Conservation (phyloP, 1,139 yeast genomes). For the Yamadazyma mexicana region DNA sequence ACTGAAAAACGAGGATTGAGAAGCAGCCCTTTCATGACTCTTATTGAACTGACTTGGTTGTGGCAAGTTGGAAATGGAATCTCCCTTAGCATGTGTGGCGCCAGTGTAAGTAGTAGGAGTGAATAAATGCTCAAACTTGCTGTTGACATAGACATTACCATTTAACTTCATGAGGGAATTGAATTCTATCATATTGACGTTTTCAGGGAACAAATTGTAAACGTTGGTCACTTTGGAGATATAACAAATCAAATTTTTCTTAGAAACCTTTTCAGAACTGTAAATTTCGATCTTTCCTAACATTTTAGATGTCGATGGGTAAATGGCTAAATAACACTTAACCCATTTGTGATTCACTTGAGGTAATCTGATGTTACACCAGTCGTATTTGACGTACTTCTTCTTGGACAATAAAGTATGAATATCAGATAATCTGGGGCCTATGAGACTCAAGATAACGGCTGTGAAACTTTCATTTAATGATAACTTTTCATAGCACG, state of each 20-base stretch:
- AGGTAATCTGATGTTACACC: constrained; percentile 59
- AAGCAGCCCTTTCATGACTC: constrained; percentile 23
- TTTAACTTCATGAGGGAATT: constrained; percentile 53
- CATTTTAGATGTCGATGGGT: constrained; percentile 41
- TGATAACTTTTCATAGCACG: constrained; percentile 51
- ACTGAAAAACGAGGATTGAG: constrained; percentile 20
- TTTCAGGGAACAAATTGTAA: constrained; percentile 57
- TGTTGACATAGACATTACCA: constrained; percentile 51
- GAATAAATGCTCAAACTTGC: constrained; percentile 34
- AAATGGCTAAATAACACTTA: constrained; percentile 46
- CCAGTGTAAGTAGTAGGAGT: constrained; percentile 6
- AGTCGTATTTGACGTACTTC: constrained; percentile 47
- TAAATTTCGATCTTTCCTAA: constrained; percentile 53
- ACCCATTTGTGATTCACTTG: constrained; percentile 57
- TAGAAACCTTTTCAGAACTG: constrained; percentile 38
- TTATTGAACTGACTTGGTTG: neutral
- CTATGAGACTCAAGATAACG: constrained; percentile 54
- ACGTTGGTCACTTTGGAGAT: constrained; percentile 41
- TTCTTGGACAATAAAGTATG: constrained; percentile 50
- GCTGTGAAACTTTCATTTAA: constrained; percentile 60
- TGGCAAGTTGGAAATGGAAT: constrained; percentile 3
- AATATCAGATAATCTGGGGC: constrained; percentile 52
- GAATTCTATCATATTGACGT: constrained; percentile 50
- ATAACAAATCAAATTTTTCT: constrained; percentile 48
- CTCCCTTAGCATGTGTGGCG: neutral